phyloP scores from a whole-genome alignment of 192 early-diverging fungal species.

The Lobosporangium transversale region DNA sequence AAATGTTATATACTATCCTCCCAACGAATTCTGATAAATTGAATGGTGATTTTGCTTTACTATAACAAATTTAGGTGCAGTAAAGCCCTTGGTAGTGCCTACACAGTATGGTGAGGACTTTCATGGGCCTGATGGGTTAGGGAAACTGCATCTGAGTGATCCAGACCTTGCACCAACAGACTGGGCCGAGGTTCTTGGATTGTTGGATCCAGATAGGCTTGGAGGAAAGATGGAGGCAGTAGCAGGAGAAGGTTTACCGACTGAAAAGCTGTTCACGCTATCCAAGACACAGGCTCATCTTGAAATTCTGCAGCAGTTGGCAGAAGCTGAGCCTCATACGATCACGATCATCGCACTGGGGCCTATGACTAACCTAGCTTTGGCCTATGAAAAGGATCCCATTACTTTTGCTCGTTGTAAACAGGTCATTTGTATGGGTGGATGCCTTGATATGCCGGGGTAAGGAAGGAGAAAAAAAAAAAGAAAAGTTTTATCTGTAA shows the following conservation, averaged over 20 bases:
- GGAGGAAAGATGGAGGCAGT: slow-evolving; percentile 25
- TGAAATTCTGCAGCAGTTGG: slow-evolving; percentile 59
- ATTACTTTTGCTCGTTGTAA: slow-evolving; percentile 56
- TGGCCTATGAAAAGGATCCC: slow-evolving; percentile 57
- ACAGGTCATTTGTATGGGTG: slow-evolving; percentile 60
- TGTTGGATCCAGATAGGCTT: slow-evolving; percentile 29
- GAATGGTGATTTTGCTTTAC: no score
- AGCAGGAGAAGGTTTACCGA: slow-evolving; percentile 12
- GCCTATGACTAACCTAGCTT: slow-evolving; percentile 60
- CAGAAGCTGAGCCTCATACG: slow-evolving; percentile 52
- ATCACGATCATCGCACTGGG: slow-evolving; percentile 60
- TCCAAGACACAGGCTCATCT: slow-evolving; percentile 51
- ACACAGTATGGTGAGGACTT: slow-evolving; percentile 53
- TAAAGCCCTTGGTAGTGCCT: slow-evolving; percentile 38
- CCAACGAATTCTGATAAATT: no score
- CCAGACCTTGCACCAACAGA: slow-evolving; percentile 39
- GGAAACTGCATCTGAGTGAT: slow-evolving; percentile 48
- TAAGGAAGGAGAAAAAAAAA: no score
- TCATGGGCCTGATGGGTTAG: slow-evolving; percentile 61
- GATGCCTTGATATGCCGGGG: slow-evolving; percentile 35
- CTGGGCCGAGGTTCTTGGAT: slow-evolving; percentile 35
- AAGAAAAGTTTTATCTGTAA: no score
- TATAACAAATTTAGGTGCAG: no score
- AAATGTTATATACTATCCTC: no score
- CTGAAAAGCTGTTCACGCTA: slow-evolving; percentile 30